Base-by-base conservation (phyloP, 768 basidiomycete species). In the Pleurotus salmoneostramineus region DNA sequence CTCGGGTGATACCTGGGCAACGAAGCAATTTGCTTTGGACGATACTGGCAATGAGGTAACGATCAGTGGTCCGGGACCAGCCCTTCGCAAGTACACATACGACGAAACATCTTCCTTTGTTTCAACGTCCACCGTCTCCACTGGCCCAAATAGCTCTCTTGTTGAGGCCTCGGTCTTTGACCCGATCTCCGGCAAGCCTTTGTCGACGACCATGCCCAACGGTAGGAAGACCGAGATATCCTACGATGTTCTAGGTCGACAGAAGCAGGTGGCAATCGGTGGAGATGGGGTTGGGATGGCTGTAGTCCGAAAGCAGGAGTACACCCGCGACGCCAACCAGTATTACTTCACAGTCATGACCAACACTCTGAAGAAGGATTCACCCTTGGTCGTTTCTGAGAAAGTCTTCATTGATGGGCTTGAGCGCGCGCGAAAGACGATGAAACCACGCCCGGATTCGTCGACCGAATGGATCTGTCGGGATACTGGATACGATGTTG, bases 241-340 rank as follows among this genome's bases (percentile, higher is more conserved):
- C 48, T 60, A 33, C 36, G 56, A 43, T 15, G 48, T 34, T 50
- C 49, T 34, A 43, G 59, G 56, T 35, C 59, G 10, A 12, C 7
- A 4, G 34, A n/a, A 31, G n/a, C 37, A 34, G 14, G 34, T 33
- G 32, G 27, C 49, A 1, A 50, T 50, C 11, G 31, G 17, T 1
- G 31, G 17, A 2, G 27, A 21, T 40, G 37, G 37, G 7, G 37
- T 14, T 40, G 37, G 37, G 37, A 6, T 40, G 14, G 6, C 37
- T 1, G 32, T 50, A 11, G 49, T 50, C 2, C 11, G 34, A 31
- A 17, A 50, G 34, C 49, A 50, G 32, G 4, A 17, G 8, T 50
- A 31, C 14, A 17, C 10, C 49, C 49, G 49, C 10, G 12, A 6
- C 12, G 7, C 11, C 1, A 2, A 8, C 6, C 2, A 5, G 31